A percentile compares a stretch with the other conserved stretches of the same genome.
Conservation (phyloP, 768 basidiomycete species). For the Amanita jacksonii region DNA sequence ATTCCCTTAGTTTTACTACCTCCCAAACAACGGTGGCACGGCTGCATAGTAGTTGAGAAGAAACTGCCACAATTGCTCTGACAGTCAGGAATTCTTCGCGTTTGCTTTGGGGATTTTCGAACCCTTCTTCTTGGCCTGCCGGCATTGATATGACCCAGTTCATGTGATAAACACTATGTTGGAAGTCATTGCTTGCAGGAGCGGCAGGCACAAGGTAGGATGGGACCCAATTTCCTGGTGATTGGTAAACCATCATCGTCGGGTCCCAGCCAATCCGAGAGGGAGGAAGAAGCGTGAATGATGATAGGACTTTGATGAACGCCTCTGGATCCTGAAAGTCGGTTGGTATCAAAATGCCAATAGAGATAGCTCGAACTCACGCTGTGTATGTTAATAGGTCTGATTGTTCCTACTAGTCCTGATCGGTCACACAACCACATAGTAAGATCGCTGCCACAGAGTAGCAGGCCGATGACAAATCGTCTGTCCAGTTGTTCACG, state of each 20-base stretch:
- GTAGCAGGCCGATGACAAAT: no score
- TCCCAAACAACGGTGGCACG: no score
- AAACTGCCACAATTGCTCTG: no score
- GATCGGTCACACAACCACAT: slow-evolving; percentile 9
- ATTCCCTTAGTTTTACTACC: no score
- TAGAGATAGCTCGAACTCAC: slow-evolving; percentile 1
- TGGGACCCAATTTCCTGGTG: not conserved
- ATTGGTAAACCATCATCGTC: no score
- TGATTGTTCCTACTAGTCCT: slow-evolving; percentile 8
- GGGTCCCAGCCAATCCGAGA: not conserved
- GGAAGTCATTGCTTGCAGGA: no score
- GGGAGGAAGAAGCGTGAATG: not conserved
- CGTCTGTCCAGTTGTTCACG: no score
- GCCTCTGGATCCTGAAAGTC: not conserved
- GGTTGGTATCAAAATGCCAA: not conserved
- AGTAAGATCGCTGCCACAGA: slow-evolving; percentile 3
- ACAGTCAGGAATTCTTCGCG: not conserved
- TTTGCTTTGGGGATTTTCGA: no score
- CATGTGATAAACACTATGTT: not conserved
- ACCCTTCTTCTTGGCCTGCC: not conserved
- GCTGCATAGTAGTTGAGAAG: no score
- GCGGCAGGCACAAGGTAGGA: not conserved
- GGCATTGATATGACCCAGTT: slow-evolving; percentile 1
- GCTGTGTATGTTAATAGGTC: slow-evolving; percentile 8
- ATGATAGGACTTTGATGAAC: not conserved